Evolutionary conservation across 2,329 filamentous ascomycete genomes (phyloP).

Genomic region (Epichloe festucae): DNA sequence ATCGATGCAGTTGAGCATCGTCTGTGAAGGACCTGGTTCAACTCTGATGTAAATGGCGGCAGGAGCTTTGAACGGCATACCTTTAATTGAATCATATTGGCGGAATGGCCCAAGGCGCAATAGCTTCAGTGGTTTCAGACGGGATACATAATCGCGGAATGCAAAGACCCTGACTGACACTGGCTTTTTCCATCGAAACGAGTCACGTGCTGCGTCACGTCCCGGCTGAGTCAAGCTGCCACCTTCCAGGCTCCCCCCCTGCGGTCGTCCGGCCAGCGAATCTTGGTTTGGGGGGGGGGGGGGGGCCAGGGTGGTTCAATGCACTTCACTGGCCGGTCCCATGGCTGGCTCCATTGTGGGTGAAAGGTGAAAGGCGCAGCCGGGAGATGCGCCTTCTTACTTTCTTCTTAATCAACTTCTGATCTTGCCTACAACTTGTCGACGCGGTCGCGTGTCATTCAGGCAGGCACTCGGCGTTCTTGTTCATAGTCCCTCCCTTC

Average conservation of each 20-base stretch:
- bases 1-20: constrained; percentile 99
- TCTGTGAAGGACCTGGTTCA: constrained; percentile 36
- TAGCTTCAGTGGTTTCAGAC: constrained; percentile 3
- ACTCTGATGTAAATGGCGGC: background rate
- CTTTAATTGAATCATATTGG: constrained; percentile 87
- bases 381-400: constrained; percentile 1
- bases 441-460: background rate
- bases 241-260: background rate
- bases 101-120: constrained; percentile 3
- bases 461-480: background rate
- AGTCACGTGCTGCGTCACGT: constrained; percentile 4
- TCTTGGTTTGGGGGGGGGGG: constrained; percentile 7
- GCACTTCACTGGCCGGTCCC: background rate
- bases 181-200: background rate
- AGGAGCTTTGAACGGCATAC: constrained; percentile 23
- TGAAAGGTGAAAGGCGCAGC: background rate
- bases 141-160: background rate
- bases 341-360: constrained; percentile 1
- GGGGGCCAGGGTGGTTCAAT: constrained; percentile 8
- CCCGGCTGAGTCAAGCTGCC: background rate
- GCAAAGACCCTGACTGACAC: background rate
- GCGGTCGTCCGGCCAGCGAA: constrained; percentile 19
- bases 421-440: constrained; percentile 2
- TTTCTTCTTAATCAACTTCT: background rate
- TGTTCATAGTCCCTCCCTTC: background rate